Percentiles rank a stretch among this genome's conserved stretches.
phyloP scores from a whole-genome alignment of 768 basidiomycete species.

The Mycena albidolilacea region DNA sequence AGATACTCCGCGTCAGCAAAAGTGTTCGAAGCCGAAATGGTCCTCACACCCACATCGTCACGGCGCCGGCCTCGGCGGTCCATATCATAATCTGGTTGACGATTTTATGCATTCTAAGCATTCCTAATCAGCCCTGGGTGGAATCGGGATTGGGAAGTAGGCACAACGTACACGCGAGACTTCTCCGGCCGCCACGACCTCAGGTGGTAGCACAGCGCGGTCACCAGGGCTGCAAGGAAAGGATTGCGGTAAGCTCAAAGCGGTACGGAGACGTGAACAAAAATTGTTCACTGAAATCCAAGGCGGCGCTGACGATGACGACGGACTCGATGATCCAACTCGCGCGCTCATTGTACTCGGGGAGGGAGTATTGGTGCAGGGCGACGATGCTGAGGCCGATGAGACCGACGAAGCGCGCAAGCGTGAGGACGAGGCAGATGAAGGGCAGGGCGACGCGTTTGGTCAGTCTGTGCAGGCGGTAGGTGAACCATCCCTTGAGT shows the following conservation, averaged over 20 bases:
- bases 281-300: neutral
- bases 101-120: slow-evolving; percentile 6
- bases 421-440: neutral
- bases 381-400: neutral
- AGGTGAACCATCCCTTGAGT: slow-evolving; percentile 2
- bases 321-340: slow-evolving; percentile 2
- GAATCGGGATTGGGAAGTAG: neutral
- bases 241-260: too few species aligned
- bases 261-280: too few species aligned
- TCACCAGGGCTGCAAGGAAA: neutral
- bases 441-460: neutral
- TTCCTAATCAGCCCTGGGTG: neutral
- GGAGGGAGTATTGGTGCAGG: neutral
- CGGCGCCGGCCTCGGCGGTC: neutral
- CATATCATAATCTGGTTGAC: slow-evolving; percentile 17
- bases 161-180: neutral
- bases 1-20: neutral
- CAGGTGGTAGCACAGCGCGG: slow-evolving; percentile 3
- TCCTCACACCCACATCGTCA: slow-evolving; percentile 6
- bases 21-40: too few species aligned
- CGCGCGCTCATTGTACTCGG: neutral
- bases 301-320: neutral
- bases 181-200: slow-evolving; percentile 7
- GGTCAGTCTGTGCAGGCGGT: neutral
- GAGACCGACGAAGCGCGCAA: neutral